Percentiles rank a stretch among this genome's conserved stretches.
Conservation (phyloP, 225 moss, liverwort and hornwort genomes). For the Anthoceros angustus region DNA sequence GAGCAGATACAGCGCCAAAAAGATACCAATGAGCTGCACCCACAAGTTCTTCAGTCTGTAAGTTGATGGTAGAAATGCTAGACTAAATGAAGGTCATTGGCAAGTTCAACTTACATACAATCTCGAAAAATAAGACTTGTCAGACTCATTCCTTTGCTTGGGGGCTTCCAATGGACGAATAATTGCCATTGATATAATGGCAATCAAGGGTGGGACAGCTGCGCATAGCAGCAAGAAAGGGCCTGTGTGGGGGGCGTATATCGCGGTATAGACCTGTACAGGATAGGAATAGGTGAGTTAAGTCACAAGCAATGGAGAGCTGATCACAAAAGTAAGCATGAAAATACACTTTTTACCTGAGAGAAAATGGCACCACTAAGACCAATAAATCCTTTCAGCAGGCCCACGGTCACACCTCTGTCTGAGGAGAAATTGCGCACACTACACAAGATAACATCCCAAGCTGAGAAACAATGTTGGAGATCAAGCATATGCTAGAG, state of each 20-base stretch:
- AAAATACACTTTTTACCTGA: conserved; percentile 30
- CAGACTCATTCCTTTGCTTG: conserved; percentile 68
- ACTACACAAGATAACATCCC: conserved; percentile 29
- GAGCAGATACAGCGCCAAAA: conserved; percentile 82
- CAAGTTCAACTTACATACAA: conserved; percentile 60
- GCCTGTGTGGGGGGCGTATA: conserved; percentile 85
- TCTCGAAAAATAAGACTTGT: conserved; percentile 73
- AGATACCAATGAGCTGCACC: conserved; percentile 66
- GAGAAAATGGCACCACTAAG: conserved; percentile 96
- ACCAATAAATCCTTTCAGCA: conserved; percentile 92
- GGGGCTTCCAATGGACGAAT: conserved; percentile 67
- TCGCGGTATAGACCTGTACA: conserved; percentile 81
- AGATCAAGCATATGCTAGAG: background rate
- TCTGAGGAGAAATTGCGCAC: conserved; percentile 96
- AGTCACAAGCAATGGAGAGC: background rate
- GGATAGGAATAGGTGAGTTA: background rate
- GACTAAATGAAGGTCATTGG: background rate
- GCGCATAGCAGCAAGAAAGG: conserved; percentile 87
- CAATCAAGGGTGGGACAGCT: conserved; percentile 66
- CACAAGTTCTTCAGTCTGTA: conserved; percentile 6
- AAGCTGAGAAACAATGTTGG: background rate
- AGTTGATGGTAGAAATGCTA: background rate
- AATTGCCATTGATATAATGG: conserved; percentile 62
- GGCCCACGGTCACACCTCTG: conserved; percentile 84
- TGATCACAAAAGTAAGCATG: background rate